Base-by-base conservation (phyloP, 768 basidiomycete species). In the Hypsizygus marmoreus region DNA sequence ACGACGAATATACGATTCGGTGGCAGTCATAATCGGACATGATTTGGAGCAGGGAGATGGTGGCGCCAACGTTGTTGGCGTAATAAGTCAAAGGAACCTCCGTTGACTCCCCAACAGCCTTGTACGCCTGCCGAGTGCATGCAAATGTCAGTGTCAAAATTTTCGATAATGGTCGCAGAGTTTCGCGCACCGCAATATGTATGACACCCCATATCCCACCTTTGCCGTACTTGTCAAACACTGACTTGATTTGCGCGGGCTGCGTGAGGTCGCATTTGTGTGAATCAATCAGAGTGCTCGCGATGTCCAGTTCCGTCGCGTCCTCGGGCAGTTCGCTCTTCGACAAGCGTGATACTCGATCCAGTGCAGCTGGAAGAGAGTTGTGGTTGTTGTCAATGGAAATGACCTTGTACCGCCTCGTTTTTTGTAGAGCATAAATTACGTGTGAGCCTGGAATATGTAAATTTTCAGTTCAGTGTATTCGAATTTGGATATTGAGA, bases 341-440 rank as follows among this genome's bases (percentile, higher is more conserved):
- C 3, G 94, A 92, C 44, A 98, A 78, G 66, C 90, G 79, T 12
- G 85, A 79, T 35, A 95, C 87, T 50, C 89, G 84, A 41, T 74
- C 68, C 37, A 97, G 76, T 2, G 92, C 81, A 16, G 73, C 73
- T 2, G 89, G 82, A 54, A 82, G 81, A 2, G 97, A 94, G 64
- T 99, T 99, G 69, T 93, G 84, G 72, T 88, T 75, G 74, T 98
- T 98, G 74, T 99, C 97, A 57, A 98, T 79, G 17, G 94, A 88
- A 53, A 97, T 82, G 57, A 97, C 92, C 63, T 88, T 90, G 79
- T 89, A 99, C 51, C 84, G 75, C 47, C 92, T 82, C 10, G 93
- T 91, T 61, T 90, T 79, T 55, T 97, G 84, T 30, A 97, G 73
- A 37, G 81, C 75, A 49, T 88, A 91, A 54, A 97, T 84, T 63